Base-by-base conservation (phyloP, 768 basidiomycete species). In the Rhizopogon rudus region DNA sequence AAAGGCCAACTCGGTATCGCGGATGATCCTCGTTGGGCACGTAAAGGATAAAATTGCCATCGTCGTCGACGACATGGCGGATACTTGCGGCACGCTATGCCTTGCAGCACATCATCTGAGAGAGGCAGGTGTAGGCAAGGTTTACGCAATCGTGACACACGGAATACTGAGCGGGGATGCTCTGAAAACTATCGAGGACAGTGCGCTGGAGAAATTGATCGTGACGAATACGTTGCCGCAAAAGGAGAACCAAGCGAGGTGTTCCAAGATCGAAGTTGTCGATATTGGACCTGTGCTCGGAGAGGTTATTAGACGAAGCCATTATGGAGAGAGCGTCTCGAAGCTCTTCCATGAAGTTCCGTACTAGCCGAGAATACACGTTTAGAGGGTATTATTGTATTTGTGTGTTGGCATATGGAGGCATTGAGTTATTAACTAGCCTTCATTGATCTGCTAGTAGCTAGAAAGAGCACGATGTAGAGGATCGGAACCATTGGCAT, bases 211-310 rank as follows among this genome's bases (percentile, higher is more conserved):
- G 74, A 93, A 96, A 77, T 74, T 99, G 68, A 93, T 98, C 55
- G 96, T 99, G 66, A 98, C 97, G 66, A 99, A 99, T 76, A 97
- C 95, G 71, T 82, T 98, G 40, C 97, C 97, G 52, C 97, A 98
- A 72, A 66, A 78, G 50, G 84, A 76, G 63, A 91, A 95, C 73
- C 80, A 84, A 69, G 80, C 75, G 40, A 70, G 67, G 52, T 92
- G 91, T 72, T 70, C 71, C 42, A 91, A 93, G 74, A 83, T 99
- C 42, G 92, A 94, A 74, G 91, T 94, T 52, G 87, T 99, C 62
- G 95, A 98, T 75, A 87, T 99, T 61, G 92, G 93, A 25, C 86
- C 88, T 17, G 93, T 98, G 61, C 82, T 99, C 45, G 97, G 93
- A 40, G 96, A 98, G 80, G 91, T 94, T 60, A 96, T 98, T 57